phyloP scores from a whole-genome alignment of 192 early-diverging fungal genomes.

The Coemansia sp. region DNA sequence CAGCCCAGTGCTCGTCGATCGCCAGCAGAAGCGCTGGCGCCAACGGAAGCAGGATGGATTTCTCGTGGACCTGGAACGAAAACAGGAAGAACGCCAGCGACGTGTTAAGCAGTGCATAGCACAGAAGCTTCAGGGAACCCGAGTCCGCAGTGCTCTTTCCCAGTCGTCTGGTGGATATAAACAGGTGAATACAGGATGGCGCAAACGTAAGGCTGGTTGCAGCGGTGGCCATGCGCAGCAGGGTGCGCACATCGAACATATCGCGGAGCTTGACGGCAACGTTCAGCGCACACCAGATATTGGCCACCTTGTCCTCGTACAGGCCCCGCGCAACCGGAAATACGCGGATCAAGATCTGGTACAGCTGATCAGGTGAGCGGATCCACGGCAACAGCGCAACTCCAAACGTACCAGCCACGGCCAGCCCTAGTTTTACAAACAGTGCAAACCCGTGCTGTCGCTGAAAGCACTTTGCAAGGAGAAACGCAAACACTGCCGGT shows the following conservation, averaged over 20 bases:
- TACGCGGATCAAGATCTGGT: slow-evolving; percentile 78
- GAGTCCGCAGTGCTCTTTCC: neutral
- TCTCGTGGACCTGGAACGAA: slow-evolving; percentile 98
- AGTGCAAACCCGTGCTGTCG: slow-evolving; percentile 14
- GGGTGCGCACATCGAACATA: slow-evolving; percentile 59
- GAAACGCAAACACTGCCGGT: slow-evolving; percentile 84
- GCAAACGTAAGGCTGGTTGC: slow-evolving; percentile 69
- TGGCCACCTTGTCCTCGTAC: slow-evolving; percentile 99
- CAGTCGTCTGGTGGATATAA: slow-evolving; percentile 53
- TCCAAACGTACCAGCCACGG: slow-evolving; percentile 72
- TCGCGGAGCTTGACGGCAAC: slow-evolving; percentile 80
- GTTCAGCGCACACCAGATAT: slow-evolving; percentile 93
- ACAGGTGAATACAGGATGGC: slow-evolving; percentile 72
- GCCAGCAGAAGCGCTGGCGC: slow-evolving; percentile 76
- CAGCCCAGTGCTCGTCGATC: slow-evolving; percentile 64
- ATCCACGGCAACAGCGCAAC: slow-evolving; percentile 73
- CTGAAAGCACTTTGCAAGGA: slow-evolving; percentile 74
- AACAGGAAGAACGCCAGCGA: slow-evolving; percentile 93
- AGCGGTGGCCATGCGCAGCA: slow-evolving; percentile 68
- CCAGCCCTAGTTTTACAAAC: slow-evolving; percentile 71
- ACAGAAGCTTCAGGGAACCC: slow-evolving; percentile 37
- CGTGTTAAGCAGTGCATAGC: slow-evolving; percentile 72
- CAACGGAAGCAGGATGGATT: slow-evolving; percentile 86
- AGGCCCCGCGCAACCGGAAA: slow-evolving; percentile 93
- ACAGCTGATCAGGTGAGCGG: slow-evolving; percentile 58